Base-by-base conservation (phyloP, 495 filamentous ascomycete species). In the Neurospora pannonica region DNA sequence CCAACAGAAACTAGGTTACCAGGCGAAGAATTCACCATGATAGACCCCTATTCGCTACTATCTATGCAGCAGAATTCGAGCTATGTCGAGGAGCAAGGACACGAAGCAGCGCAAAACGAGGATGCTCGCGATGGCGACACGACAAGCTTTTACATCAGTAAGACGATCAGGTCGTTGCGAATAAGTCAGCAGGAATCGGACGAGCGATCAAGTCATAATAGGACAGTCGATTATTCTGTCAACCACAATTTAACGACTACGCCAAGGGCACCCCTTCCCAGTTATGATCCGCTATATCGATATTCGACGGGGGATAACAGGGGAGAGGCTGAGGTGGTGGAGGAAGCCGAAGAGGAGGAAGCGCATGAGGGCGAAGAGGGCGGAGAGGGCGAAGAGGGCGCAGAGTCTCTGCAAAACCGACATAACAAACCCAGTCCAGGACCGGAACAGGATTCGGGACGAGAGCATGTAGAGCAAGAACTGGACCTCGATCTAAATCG, bases 11-110 rank as follows among this genome's bases (percentile, higher is more conserved):
- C 85, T 0, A 75, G 85, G 38, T 77, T 82, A 71, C 79, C 85
- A 9, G 81, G 80, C 6, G 85, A 86, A 37, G 85, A 85, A 28
- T 87, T 87, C 74, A 87, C 84, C 70, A 86, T 86, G 84, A 86
- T 87, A 46, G 82, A 82, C 39, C 74, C 86, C 4, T 79, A 80
- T 43, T 86, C 84, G 11, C 75, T 87, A 38, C 82, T 81, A 3
- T 86, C 84, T 0, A 81, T 85, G 74, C 81, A 84, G 67, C 80
- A 77, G 9, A 83, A 80, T 42, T 76, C 81, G 31, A 81, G 80
- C 72, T 73, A 78, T 54, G 79, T 72, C 46, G 48, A 75, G 1
- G 79, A 83, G 60, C 77, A 81, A 80, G 7, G 80, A 81, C n/a
- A 76, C 80, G 70, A 79, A 80, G 54, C 48, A 54, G 75, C 76